Evolutionary conservation across 345 rosid species (phyloP), one percentile per base, ranked within the genome.

Genomic region (Citrus medica): DNA sequence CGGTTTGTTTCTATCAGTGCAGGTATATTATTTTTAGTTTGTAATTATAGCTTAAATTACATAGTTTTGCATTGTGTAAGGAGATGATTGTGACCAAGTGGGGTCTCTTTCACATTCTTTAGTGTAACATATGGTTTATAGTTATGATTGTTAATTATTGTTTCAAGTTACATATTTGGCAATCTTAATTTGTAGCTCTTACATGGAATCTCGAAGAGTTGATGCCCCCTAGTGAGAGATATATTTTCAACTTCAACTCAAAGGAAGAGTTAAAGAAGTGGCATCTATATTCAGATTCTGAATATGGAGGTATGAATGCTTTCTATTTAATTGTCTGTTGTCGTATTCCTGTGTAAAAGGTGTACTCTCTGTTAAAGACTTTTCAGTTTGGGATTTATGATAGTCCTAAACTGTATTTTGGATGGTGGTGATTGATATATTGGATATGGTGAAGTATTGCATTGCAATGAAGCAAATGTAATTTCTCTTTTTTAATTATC

Each of bases 231-330:
- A 68, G 67, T 10, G 99, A 95, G 83, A 93, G 65, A 83, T 76
- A 73, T 73, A 86, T 95, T 40, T 95, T 92, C 86, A 88, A 83
- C 80, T 95, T 95, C 83, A 83, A 81, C 80, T 88, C 98, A 0
- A 93, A 82, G 85, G 93, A 93, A 71, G 94, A 95, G 83, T 82
- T 95, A 14, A 93, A 89, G 60, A 90, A 81, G 80, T 93, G 99
- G 99, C 98, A 95, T 86, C 83, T 93, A 3, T 93, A 91, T 85
- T 93, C 99, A 3, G 99, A 93, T 85, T 89, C 98, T 68, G 96
- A 93, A 81, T 95, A 84, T 81, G 99, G 98, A 86, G 98, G 99
- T 95, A 88, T 51, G 53, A 73, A 59, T 25, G 9, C 46, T 65
- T 75, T 64, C 78, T 30, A 51, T 61, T 66, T 71, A 68, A 70